Base-by-base conservation (phyloP, 192 early-diverging fungal genomes). In the Backusella morwellensis region DNA sequence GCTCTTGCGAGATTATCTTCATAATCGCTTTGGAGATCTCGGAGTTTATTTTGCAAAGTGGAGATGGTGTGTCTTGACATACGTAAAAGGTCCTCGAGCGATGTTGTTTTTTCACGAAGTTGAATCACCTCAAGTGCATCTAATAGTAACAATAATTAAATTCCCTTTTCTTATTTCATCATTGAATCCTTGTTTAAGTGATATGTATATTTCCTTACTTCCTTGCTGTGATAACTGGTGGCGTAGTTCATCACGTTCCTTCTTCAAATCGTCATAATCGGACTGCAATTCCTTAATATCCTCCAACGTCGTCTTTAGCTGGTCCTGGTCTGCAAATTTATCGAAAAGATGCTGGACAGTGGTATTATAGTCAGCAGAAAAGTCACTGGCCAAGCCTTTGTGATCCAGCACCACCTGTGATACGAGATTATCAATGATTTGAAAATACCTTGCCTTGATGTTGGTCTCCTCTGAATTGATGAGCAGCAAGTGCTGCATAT, bases 351-450 rank as follows among this genome's bases (percentile, higher is more conserved):
- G 88, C 21, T 86, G 89, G 11, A 95, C 92, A 67, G 91, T 90
- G 8, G 92, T 85, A 17, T 91, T 90, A 52, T 91, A 88, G 52
- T 72, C 70, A 34, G 70, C 70, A 17, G 66, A 75, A 67, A 75
- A 75, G 19, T 75, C 74, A 86, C 92, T 91, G 0, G 76, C 75
- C 21, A 85, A 75, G 0, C 85, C 86, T 70, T 90, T 89, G 34
- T 92, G 87, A 75, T 95, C 94, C 74, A 94, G 85, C n/a, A 95
- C 94, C 3, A 95, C 89, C 72, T 95, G 92, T 1, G 93, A 89
- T 17, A 93, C 86, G 7, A 94, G 85, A 56, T 91, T 86, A 78
- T 95, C 92, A 52, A 95, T 89, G 14, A 95, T 85, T 77, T 94
- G 94, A 77, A 91, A 92, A 78, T 95, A 95, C 26, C 91, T 87